Evolutionary conservation across 1,139 yeast genomes (phyloP), one percentile per base, ranked within the genome.

Genomic region (Diutina rugosa): DNA sequence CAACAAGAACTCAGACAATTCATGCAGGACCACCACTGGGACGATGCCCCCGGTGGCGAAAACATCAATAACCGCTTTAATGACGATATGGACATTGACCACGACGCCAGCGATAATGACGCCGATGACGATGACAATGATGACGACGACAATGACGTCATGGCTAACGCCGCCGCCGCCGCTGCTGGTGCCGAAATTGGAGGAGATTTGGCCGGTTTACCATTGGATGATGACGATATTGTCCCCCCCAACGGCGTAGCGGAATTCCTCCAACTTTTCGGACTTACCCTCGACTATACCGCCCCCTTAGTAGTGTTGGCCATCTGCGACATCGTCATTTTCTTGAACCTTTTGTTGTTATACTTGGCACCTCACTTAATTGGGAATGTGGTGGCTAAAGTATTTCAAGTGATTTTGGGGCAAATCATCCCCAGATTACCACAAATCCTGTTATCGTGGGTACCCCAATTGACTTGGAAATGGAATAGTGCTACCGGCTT

Each of bases 341-440:
- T 78, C 0, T 66, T 72, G 1, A 78, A 77, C 56, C 64, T 83
- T 54, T 70, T 78, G 45, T 56, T 73, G 6, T 71, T 81, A 3
- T 85, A 83, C 63, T 70, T 80, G 46, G 61, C 82, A 2, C 90
- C 90, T 0, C 79, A 83, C 6, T 62, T 77, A 51, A 56, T 80
- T 12, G 88, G 88, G 4, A 71, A 67, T 56, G 47, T 69, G 55
- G 58, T 69, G 12, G 61, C 68, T n/a, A 32, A 49, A 38, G 26
- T 30, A 16, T 8, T 16, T 8, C 44, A 18, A n/a, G 8, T 32
- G 4, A 7, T 49, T 6, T 14, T 14, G n/a, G 26, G 30, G 5
- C 30, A 21, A 9, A 12, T 46, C 30, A 26, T 46, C 14, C 28
- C 28, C n/a, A 10, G 29, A 10, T n/a, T 35, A 12, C 41, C 41